Conservation (phyloP, 2,329 filamentous ascomycete genomes). For the Fusarium sp. region DNA sequence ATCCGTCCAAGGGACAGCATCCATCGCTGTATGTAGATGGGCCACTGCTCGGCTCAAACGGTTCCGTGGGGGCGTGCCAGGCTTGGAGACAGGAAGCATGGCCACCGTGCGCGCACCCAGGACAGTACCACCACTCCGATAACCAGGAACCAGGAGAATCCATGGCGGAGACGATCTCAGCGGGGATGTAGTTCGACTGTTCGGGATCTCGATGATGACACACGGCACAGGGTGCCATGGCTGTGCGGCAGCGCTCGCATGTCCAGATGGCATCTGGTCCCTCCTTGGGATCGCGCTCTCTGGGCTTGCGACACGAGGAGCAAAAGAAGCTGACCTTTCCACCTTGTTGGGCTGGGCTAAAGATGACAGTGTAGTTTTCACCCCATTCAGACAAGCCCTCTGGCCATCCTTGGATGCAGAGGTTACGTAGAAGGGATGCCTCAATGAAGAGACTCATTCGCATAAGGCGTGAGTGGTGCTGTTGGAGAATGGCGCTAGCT, state of each 20-base stretch:
- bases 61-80: conserved; percentile 63
- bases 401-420: conserved; percentile 70
- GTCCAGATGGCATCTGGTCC: conserved; percentile 64
- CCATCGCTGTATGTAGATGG: conserved; percentile 61
- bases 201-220: conserved; percentile 67
- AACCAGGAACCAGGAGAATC: conserved; percentile 45
- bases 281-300: conserved; percentile 62
- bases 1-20: conserved; percentile 74
- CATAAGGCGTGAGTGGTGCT: conserved; percentile 71
- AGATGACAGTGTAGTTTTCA: conserved; percentile 66
- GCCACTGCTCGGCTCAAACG: conserved; percentile 23
- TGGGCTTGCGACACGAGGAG: conserved; percentile 66
- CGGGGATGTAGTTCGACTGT: conserved; percentile 53
- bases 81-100: conserved; percentile 70
- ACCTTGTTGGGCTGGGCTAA: conserved; percentile 65
- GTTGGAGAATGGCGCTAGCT: conserved; percentile 67
- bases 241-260: conserved; percentile 66
- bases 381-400: conserved; percentile 64
- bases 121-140: conserved; percentile 72
- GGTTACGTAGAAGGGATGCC: conserved; percentile 70
- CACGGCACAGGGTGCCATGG: conserved; percentile 69
- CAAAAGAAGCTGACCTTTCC: conserved; percentile 68
- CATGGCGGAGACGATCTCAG: conserved; percentile 46
- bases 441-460: conserved; percentile 70
- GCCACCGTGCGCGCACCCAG: conserved; percentile 72